phyloP scores from a whole-genome alignment of 1,284 basidiomycete genomes.

The Porodaedalea pini region DNA sequence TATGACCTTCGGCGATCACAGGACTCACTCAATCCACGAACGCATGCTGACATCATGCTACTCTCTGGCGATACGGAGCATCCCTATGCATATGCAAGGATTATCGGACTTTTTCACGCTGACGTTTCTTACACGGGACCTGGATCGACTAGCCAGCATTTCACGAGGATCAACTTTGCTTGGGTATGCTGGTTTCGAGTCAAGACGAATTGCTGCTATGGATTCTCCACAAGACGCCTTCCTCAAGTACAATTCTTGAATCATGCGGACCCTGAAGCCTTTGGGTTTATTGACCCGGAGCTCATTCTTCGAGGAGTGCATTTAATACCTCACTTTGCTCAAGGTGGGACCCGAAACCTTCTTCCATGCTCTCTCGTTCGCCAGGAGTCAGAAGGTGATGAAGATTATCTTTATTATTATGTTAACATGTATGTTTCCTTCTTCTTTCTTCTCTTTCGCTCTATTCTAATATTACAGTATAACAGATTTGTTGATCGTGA shows the following conservation, averaged over 20 bases:
- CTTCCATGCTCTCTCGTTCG: conserved; percentile 28
- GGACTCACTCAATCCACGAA: conserved; percentile 37
- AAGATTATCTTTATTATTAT: conserved; percentile 36
- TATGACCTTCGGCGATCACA: conserved; percentile 39
- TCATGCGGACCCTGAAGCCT: conserved; percentile 1
- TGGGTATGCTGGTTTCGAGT: conserved; percentile 37
- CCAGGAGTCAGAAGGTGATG: conserved; percentile 21
- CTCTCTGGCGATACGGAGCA: conserved; percentile 22
- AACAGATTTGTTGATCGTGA: conserved; percentile 37
- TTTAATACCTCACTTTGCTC: conserved; percentile 16
- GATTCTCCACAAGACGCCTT: conserved; percentile 18
- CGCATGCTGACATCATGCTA: conserved; percentile 36
- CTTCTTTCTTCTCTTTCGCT: conserved; percentile 19
- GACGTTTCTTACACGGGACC: background rate
- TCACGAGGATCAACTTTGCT: conserved; percentile 31
- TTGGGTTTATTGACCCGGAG: conserved; percentile 20
- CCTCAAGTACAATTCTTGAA: conserved; percentile 19
- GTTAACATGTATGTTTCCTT: conserved; percentile 32
- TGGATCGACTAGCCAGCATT: background rate
- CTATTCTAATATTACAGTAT: no score
- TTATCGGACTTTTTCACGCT: conserved; percentile 24
- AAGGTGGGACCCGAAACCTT: conserved; percentile 27
- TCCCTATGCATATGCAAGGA: conserved; percentile 24
- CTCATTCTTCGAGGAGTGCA: conserved; percentile 14
- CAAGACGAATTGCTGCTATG: background rate